These are phyloP conservation scores for Sanghuangporus sanghuang DNA, from an alignment of 1,284 basidiomycete genomes.

Conservation along the genomic window DNA sequence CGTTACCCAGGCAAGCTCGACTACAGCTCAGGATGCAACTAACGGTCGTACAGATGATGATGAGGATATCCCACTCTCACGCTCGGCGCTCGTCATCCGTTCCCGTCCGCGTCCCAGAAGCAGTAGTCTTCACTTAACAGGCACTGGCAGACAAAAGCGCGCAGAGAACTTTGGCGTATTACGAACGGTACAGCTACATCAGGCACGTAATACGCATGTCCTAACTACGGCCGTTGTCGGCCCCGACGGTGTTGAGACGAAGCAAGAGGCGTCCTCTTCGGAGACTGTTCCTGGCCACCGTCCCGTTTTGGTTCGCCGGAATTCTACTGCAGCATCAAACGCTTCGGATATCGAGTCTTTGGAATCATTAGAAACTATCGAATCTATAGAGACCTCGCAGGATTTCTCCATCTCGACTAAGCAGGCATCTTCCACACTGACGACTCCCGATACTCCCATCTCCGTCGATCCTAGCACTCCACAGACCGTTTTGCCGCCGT, in stretches of 20 bases:
- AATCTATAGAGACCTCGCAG: constrained; percentile 5
- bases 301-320: constrained; percentile 33
- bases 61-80: constrained; percentile 38
- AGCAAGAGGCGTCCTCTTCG: constrained; percentile 1
- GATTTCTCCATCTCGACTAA: background rate
- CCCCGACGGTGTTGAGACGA: background rate
- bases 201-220: constrained; percentile 48
- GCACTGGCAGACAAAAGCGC: constrained; percentile 35
- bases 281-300: constrained; percentile 5
- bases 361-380: constrained; percentile 19
- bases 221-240: constrained; percentile 30
- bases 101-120: constrained; percentile 45
- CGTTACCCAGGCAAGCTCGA: constrained; percentile 62
- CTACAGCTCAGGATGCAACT: constrained; percentile 42
- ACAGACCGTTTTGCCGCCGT: constrained; percentile 20
- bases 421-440: constrained; percentile 5
- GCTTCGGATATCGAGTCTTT: constrained; percentile 16
- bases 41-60: constrained; percentile 48
- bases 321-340: constrained; percentile 36
- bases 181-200: constrained; percentile 51
- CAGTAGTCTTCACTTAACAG: constrained; percentile 48
- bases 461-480: constrained; percentile 20
- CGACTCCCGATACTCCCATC: constrained; percentile 17
- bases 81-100: constrained; percentile 29
- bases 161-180: constrained; percentile 48